phyloP scores from a whole-genome alignment of 2,329 filamentous ascomycete species.

The Fusarium cicatricum region DNA sequence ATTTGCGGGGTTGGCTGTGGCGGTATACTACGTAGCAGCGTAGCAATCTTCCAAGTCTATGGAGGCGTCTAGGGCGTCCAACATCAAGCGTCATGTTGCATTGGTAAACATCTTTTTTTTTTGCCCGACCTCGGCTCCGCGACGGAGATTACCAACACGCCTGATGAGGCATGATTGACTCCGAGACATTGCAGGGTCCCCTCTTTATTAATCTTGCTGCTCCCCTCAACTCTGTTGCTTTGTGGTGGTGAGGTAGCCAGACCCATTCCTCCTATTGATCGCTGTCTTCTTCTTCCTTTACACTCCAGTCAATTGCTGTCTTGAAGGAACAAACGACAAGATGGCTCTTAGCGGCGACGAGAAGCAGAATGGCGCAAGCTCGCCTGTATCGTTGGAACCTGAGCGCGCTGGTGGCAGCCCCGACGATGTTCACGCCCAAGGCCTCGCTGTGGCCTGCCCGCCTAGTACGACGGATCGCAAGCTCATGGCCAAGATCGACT shows the following conservation, averaged over 20 bases:
- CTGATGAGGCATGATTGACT: constrained; percentile 3
- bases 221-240: not conserved
- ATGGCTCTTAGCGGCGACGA: constrained; percentile 29
- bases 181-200: constrained; percentile 23
- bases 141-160: constrained; percentile 16
- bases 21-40: too few species aligned
- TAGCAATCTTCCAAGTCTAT: not conserved
- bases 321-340: not conserved
- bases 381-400: constrained; percentile 34
- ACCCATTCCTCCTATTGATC: not conserved
- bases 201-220: not conserved
- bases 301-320: not conserved
- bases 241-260: too few species aligned
- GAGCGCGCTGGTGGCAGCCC: constrained; percentile 24
- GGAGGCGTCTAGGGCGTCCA: too few species aligned
- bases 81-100: constrained; percentile 6
- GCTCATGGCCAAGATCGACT: constrained; percentile 75
- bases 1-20: constrained; percentile 19
- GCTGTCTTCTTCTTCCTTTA: not conserved
- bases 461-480: constrained; percentile 68
- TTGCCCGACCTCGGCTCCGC: constrained; percentile 33
- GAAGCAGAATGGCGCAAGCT: constrained; percentile 34
- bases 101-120: not conserved
- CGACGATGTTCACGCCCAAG: constrained; percentile 21
- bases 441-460: constrained; percentile 51